Evolutionary conservation across 2,329 filamentous ascomycete species (phyloP).

Genomic region (Scopulariopsis brevicaulis): DNA sequence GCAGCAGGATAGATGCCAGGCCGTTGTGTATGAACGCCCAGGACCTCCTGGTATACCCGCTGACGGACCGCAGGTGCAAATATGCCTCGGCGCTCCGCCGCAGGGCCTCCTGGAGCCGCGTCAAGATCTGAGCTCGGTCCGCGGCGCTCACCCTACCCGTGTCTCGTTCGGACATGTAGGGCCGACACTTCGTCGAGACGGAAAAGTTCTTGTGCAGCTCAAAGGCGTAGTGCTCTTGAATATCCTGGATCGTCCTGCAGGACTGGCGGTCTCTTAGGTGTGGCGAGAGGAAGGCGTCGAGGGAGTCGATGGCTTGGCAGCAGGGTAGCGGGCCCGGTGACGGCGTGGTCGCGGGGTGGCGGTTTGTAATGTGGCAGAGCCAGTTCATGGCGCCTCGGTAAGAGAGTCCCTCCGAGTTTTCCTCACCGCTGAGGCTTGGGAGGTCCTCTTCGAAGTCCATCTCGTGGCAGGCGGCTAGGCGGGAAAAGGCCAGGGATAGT

Average conservation of each 20-base stretch:
- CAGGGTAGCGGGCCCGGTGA: background rate
- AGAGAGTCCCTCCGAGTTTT: background rate
- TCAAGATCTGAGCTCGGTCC: background rate
- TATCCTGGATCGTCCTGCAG: background rate
- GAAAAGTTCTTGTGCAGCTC: background rate
- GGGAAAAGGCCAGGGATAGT: background rate
- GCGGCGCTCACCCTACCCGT: background rate
- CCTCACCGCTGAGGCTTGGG: background rate
- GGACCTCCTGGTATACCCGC: background rate
- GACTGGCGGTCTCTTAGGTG: background rate
- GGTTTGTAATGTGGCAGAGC: background rate
- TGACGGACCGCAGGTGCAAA: background rate
- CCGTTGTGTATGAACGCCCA: background rate
- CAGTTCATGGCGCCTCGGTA: background rate
- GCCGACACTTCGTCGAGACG: background rate
- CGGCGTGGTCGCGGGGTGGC: background rate
- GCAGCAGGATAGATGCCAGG: background rate
- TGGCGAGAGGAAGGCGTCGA: background rate
- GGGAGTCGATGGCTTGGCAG: background rate
- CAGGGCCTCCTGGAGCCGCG: background rate
- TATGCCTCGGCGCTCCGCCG: background rate
- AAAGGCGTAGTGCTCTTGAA: background rate
- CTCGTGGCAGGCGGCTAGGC: background rate
- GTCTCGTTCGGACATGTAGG: background rate
- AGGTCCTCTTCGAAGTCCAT: background rate